Percentiles rank a stretch among this genome's conserved stretches.
Evolutionary conservation across 306 rosid species (phyloP).

Genomic region (Mucuna pruriens): DNA sequence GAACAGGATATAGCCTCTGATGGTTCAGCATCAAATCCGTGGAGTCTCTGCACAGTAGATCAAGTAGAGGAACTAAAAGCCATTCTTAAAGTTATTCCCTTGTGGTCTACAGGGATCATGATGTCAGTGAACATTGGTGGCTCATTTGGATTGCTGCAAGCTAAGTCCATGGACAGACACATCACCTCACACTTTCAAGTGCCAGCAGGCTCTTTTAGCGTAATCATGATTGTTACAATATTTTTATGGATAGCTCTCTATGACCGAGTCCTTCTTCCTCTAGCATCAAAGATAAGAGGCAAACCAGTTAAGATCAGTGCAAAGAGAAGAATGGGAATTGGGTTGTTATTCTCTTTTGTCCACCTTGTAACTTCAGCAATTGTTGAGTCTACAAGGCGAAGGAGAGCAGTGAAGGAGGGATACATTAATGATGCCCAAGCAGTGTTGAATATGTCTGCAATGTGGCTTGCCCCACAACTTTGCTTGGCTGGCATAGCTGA

Average conservation of each 20-base stretch:
- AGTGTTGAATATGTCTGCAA: slow-evolving; percentile 62
- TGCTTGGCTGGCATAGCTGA: slow-evolving; percentile 66
- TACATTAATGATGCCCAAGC: slow-evolving; percentile 37
- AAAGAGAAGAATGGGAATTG: slow-evolving; percentile 69
- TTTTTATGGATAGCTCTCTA: slow-evolving; percentile 59
- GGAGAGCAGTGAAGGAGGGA: slow-evolving; percentile 53
- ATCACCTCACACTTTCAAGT: slow-evolving; percentile 56
- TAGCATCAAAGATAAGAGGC: slow-evolving; percentile 65
- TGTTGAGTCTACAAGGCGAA: slow-evolving; percentile 52
- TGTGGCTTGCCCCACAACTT: slow-evolving; percentile 71
- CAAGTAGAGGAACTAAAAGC: slow-evolving; percentile 78
- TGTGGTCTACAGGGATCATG: slow-evolving; percentile 75
- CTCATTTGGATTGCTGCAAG: slow-evolving; percentile 71
- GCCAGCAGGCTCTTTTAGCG: slow-evolving; percentile 64
- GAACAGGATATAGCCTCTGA: slow-evolving; percentile 54
- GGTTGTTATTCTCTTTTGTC: slow-evolving; percentile 48
- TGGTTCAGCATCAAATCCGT: slow-evolving; percentile 62
- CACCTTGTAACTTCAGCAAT: slow-evolving; percentile 52
- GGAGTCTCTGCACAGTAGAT: slow-evolving; percentile 69
- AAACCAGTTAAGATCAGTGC: slow-evolving; percentile 51
- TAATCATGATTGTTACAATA: slow-evolving; percentile 45
- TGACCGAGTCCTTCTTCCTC: slow-evolving; percentile 60
- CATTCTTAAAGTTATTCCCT: slow-evolving; percentile 62
- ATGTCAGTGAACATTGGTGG: slow-evolving; percentile 56
- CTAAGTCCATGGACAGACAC: slow-evolving; percentile 63